Conservation (phyloP, 352 stramenopile genomes). For the Achlya hypogyna region DNA sequence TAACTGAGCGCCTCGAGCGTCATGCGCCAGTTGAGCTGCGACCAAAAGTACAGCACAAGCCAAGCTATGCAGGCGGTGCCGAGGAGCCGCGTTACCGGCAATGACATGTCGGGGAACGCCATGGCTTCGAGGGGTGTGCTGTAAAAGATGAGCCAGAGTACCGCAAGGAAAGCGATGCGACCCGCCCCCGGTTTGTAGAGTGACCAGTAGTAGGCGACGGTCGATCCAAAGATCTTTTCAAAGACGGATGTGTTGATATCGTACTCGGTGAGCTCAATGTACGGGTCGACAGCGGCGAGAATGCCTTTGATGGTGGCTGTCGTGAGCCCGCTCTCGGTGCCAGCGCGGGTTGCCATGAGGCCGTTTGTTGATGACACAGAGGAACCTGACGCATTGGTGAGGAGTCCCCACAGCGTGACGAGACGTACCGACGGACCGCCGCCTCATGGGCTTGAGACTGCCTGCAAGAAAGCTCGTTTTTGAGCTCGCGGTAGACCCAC, state of each 20-base stretch:
- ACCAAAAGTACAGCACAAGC: constrained; percentile 22
- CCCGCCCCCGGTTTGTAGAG: constrained; percentile 16
- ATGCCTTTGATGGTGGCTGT: constrained; percentile 20
- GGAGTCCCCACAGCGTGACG: not conserved
- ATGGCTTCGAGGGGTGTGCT: constrained; percentile 4
- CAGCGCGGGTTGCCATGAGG: constrained; percentile 3
- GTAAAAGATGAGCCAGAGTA: constrained; percentile 12
- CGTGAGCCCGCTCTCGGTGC: constrained; percentile 10
- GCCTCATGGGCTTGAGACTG: not conserved
- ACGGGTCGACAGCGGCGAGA: constrained; percentile 9
- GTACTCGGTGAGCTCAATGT: constrained; percentile 17
- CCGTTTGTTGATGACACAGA: not conserved
- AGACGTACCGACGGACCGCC: not conserved
- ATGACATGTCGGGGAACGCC: not conserved
- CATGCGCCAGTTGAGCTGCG: constrained; percentile 20
- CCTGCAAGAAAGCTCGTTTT: not conserved
- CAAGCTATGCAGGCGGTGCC: constrained; percentile 3
- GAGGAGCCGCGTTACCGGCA: not conserved
- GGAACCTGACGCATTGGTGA: constrained; percentile 2
- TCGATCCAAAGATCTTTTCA: constrained; percentile 20
- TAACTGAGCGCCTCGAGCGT: constrained; percentile 8
- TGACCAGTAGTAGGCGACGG: constrained; percentile 18
- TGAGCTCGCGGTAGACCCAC: not conserved
- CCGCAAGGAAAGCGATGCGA: not conserved
- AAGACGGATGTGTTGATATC: constrained; percentile 20